A percentile compares a stretch with the other conserved stretches of the same genome.
Conservation (phyloP, 2,329 filamentous ascomycete genomes). For the Sporothrix inflata region DNA sequence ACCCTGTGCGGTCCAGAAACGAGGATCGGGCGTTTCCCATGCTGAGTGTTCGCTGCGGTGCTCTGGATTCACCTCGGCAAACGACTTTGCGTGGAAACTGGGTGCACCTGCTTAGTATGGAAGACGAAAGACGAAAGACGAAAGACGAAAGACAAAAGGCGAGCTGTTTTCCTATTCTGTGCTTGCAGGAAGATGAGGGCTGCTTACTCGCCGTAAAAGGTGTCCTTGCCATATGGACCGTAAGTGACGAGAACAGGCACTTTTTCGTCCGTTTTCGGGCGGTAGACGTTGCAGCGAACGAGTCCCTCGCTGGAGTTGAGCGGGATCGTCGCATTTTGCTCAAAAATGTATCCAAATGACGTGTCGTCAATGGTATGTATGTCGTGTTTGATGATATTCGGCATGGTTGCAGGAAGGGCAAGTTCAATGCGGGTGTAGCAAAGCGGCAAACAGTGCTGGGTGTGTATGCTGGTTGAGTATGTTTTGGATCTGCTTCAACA, state of each 20-base stretch:
- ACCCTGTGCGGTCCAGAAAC: constrained; percentile 58
- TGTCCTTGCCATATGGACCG: constrained; percentile 75
- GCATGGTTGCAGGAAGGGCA: constrained; percentile 32
- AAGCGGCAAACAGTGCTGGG: too few species aligned
- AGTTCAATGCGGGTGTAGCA: too few species aligned
- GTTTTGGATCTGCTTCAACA: too few species aligned
- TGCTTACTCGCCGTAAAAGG: constrained; percentile 55
- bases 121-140: too few species aligned
- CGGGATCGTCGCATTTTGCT: constrained; percentile 43
- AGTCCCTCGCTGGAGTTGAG: constrained; percentile 40
- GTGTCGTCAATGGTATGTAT: constrained; percentile 39
- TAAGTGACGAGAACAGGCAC: constrained; percentile 70
- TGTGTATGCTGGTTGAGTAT: too few species aligned
- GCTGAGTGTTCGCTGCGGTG: constrained; percentile 58
- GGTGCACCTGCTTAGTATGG: too few species aligned
- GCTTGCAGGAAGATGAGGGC: too few species aligned
- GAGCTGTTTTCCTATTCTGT: too few species aligned
- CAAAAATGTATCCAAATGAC: constrained; percentile 47
- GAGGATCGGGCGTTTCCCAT: constrained; percentile 63
- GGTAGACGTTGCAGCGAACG: constrained; percentile 47
- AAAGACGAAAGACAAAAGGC: too few species aligned
- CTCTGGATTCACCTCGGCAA: constrained; percentile 55
- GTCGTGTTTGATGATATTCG: constrained; percentile 38
- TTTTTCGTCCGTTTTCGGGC: constrained; percentile 39
- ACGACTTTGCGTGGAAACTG: constrained; percentile 48